phyloP scores from a whole-genome alignment of 116 monocot species.

The Phalaenopsis hybrid region DNA sequence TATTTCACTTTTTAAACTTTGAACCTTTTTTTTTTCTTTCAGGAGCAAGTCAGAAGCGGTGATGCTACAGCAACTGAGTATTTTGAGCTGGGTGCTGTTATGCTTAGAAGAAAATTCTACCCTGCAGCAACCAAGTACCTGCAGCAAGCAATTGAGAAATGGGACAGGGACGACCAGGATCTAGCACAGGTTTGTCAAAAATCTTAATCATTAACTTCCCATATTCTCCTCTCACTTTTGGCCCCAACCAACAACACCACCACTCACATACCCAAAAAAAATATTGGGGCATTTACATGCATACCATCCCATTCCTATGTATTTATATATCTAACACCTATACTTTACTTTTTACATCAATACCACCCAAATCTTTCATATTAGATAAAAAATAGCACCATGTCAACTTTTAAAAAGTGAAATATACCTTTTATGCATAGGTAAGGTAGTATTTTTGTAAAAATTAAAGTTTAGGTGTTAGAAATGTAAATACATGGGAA shows the following conservation, averaged over 20 bases:
- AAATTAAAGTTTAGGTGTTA: too few relatives aligned
- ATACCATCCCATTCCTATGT: too few relatives aligned
- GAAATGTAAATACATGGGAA: too few relatives aligned
- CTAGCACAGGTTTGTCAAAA: conserved; percentile 63
- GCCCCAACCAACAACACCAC: neutral
- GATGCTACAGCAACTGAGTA: conserved; percentile 73
- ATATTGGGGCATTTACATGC: neutral
- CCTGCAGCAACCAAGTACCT: conserved; percentile 94
- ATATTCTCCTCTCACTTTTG: neutral
- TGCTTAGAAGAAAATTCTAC: conserved; percentile 93
- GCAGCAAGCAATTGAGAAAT: conserved; percentile 82
- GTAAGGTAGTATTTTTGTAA: too few relatives aligned
- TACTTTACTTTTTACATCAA: too few relatives aligned
- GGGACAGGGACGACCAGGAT: conserved; percentile 92
- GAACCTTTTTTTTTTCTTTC: neutral
- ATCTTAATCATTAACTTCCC: neutral
- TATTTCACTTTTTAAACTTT: too few relatives aligned
- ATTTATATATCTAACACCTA: neutral
- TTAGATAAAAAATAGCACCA: too few relatives aligned
- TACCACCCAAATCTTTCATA: too few relatives aligned
- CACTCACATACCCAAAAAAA: neutral
- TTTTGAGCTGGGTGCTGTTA: conserved; percentile 96
- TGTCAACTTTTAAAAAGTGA: too few relatives aligned
- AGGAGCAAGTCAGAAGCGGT: conserved; percentile 98
- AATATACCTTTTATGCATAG: too few relatives aligned